Evolutionary conservation across 176 grass and related monocot species (phyloP).

Genomic region (Thinopyrum elongatum): DNA sequence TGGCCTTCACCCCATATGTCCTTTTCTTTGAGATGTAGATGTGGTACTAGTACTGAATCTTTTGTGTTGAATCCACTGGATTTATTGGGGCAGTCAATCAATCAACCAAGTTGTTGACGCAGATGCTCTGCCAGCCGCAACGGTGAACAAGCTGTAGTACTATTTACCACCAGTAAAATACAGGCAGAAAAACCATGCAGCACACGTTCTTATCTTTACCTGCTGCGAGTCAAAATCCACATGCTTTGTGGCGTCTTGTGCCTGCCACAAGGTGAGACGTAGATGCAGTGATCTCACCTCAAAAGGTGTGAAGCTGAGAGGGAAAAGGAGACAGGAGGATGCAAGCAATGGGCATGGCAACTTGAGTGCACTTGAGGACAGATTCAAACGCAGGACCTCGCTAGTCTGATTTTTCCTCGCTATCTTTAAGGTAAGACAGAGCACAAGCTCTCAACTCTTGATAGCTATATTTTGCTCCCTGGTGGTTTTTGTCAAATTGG

Average conservation of each 20-base stretch:
- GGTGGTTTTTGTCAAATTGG: neutral
- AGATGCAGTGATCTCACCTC: conserved; percentile 11
- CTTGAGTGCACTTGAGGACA: conserved; percentile 5
- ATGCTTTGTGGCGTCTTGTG: neutral
- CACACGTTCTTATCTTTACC: too few species aligned
- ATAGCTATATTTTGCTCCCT: neutral
- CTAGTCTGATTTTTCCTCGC: neutral
- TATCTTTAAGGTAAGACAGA: too few species aligned
- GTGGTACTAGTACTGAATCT: conserved; percentile 1
- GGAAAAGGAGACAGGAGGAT: conserved; percentile 8
- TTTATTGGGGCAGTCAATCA: conserved; percentile 8
- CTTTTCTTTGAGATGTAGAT: neutral
- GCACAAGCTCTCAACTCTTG: neutral
- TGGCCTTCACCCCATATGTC: neutral
- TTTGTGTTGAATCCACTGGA: neutral
- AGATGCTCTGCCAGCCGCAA: neutral
- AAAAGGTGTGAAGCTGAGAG: conserved; percentile 20
- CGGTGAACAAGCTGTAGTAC: neutral
- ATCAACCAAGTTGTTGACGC: neutral
- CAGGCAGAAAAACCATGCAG: neutral
- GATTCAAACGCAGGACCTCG: conserved; percentile 4
- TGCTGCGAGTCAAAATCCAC: neutral
- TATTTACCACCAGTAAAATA: neutral
- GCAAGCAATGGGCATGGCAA: conserved; percentile 8
- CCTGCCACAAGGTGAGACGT: neutral